Conservation (phyloP, 371 early-diverging fungal species). For the Apophysomyces elegans region DNA sequence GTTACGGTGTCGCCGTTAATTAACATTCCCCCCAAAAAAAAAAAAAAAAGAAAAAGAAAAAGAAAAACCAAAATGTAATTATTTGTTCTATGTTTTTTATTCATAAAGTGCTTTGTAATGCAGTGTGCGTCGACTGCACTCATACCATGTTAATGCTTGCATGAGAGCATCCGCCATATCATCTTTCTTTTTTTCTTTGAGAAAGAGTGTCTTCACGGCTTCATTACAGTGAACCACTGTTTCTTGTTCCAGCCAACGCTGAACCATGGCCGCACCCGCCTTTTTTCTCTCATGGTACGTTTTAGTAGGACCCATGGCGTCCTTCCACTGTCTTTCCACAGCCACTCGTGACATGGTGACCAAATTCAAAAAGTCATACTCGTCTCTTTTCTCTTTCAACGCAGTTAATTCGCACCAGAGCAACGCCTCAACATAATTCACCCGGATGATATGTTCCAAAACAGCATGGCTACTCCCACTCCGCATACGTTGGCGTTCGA, state of each 20-base stretch:
- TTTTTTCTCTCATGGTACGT: conserved; percentile 30
- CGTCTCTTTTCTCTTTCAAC: not conserved
- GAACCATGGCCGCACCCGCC: conserved; percentile 37
- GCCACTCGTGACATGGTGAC: no score
- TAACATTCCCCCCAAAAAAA: conserved; percentile 1
- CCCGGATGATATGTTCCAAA: conserved; percentile 50
- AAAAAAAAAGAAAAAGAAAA: no score
- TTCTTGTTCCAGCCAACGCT: conserved; percentile 36
- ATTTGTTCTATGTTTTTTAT: not conserved
- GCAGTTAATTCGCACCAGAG: conserved; percentile 43
- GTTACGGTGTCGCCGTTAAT: conserved; percentile 46
- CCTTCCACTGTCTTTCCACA: conserved; percentile 31
- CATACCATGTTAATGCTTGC: conserved; percentile 70
- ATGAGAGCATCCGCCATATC: conserved; percentile 76
- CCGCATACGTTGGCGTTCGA: conserved; percentile 61
- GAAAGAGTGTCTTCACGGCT: conserved; percentile 41
- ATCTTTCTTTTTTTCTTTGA: conserved; percentile 65
- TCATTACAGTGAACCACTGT: conserved; percentile 24
- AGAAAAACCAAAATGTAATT: no score
- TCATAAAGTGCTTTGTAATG: not conserved
- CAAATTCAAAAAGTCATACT: not conserved
- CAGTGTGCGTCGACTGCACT: conserved; percentile 52
- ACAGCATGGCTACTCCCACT: conserved; percentile 36
- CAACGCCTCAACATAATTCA: conserved; percentile 61
- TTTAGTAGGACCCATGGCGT: conserved; percentile 9